phyloP scores from a whole-genome alignment of 345 rosid genomes.

The Eucalyptus cloeziana region DNA sequence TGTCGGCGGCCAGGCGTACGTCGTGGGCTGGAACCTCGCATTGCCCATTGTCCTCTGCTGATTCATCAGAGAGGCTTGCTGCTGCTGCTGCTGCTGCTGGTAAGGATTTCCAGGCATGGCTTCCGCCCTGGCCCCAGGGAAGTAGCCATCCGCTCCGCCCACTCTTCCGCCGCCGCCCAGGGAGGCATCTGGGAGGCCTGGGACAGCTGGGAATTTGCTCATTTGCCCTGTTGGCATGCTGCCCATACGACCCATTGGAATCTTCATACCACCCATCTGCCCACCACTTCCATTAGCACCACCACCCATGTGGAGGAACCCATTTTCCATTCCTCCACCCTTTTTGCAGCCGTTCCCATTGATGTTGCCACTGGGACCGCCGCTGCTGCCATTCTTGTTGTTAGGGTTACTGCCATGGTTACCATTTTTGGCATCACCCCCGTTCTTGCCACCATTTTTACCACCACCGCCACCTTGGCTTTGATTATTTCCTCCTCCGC shows the following conservation, averaged over 20 bases:
- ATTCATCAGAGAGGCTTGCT: constrained; percentile 47
- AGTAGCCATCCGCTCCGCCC: constrained; percentile 22
- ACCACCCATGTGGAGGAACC: neutral
- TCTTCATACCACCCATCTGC: neutral
- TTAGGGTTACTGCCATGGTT: constrained; percentile 28
- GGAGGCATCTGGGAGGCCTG: constrained; percentile 66
- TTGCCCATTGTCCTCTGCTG: constrained; percentile 85
- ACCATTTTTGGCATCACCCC: constrained; percentile 16
- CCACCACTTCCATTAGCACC: neutral
- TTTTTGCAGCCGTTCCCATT: neutral
- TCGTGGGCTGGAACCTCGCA: constrained; percentile 85
- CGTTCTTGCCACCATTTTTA: constrained; percentile 16
- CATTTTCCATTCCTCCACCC: neutral
- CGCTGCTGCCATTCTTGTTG: constrained; percentile 14
- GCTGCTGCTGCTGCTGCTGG: constrained; percentile 40
- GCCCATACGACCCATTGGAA: constrained; percentile 29
- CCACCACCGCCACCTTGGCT: constrained; percentile 40
- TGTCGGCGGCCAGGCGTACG: constrained; percentile 82
- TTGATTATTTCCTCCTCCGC: constrained; percentile 18
- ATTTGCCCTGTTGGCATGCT: neutral
- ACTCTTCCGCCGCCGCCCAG: constrained; percentile 21
- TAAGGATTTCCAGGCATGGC: constrained; percentile 60
- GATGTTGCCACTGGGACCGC: neutral
- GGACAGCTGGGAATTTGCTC: constrained; percentile 49
- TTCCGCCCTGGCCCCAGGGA: constrained; percentile 54